These are phyloP conservation scores for Exophiala dermatitidis DNA, from an alignment of 2,329 filamentous ascomycete genomes.

Conservation along the genomic window DNA sequence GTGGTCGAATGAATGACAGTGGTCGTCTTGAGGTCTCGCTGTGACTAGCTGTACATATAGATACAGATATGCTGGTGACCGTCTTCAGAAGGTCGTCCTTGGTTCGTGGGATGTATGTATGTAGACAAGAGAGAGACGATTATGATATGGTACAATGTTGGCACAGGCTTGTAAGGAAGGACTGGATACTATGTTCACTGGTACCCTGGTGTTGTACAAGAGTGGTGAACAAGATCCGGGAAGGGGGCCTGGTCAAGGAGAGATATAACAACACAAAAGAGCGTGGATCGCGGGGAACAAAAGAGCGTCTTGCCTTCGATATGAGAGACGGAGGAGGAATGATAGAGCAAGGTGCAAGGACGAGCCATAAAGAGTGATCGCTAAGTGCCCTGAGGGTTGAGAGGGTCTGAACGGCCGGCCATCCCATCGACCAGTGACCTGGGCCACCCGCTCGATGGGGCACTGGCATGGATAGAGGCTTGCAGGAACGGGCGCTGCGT, in stretches of 20 bases:
- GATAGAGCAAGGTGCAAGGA: slow-evolving; percentile 24
- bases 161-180: slow-evolving; percentile 27
- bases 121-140: slow-evolving; percentile 1
- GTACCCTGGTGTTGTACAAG: slow-evolving; percentile 24
- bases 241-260: slow-evolving; percentile 24
- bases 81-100: slow-evolving; percentile 8
- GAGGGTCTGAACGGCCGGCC: slow-evolving; percentile 14
- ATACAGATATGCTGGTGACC: slow-evolving; percentile 22
- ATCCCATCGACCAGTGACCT: slow-evolving; percentile 19
- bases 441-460: slow-evolving; percentile 18
- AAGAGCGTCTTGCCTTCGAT: slow-evolving; percentile 27
- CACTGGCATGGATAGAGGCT: slow-evolving; percentile 5
- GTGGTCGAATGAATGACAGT: slow-evolving; percentile 22
- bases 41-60: slow-evolving; percentile 21
- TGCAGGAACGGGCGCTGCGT: slow-evolving; percentile 24
- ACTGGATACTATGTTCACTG: slow-evolving; percentile 27
- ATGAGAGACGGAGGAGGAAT: slow-evolving; percentile 25
- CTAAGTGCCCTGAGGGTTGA: slow-evolving; percentile 22
- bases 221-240: slow-evolving; percentile 27
- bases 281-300: slow-evolving; percentile 25
- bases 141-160: slow-evolving; percentile 23
- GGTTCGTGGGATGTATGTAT: slow-evolving; percentile 3
- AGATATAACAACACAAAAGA: slow-evolving; percentile 25
- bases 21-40: slow-evolving; percentile 10
- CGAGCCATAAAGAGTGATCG: slow-evolving; percentile 27